Percentiles rank a stretch among this genome's conserved stretches.
phyloP scores from a whole-genome alignment of 257 asterid species.

The Galeopsis tetrahit region DNA sequence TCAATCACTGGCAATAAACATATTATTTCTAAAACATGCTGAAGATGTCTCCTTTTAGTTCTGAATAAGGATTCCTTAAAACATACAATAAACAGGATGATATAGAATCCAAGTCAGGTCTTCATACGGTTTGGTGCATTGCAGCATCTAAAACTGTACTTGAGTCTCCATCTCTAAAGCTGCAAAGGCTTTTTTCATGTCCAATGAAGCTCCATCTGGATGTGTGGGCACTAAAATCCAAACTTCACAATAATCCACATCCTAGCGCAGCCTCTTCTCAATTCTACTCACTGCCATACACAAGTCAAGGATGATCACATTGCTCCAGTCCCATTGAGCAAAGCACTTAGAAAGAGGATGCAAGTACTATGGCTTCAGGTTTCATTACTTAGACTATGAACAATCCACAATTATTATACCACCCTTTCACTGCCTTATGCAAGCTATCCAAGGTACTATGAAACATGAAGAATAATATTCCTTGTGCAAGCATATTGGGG shows the following conservation, averaged over 20 bases:
- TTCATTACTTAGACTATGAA: slow-evolving; percentile 16
- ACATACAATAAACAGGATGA: slow-evolving; percentile 44
- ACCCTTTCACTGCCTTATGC: slow-evolving; percentile 18
- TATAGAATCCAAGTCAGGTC: slow-evolving; percentile 38
- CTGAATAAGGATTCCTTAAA: slow-evolving; percentile 47
- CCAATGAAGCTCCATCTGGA: slow-evolving; percentile 41
- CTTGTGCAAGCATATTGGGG: not conserved
- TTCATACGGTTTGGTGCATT: slow-evolving; percentile 28
- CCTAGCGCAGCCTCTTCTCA: slow-evolving; percentile 53
- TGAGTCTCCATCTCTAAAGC: slow-evolving; percentile 28
- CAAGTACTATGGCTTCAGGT: slow-evolving; percentile 35
- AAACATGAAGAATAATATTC: not conserved
- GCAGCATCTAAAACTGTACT: slow-evolving; percentile 32
- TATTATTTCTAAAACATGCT: slow-evolving; percentile 36
- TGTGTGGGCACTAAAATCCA: slow-evolving; percentile 36
- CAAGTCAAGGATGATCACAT: slow-evolving; percentile 41
- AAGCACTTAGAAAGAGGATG: slow-evolving; percentile 32
- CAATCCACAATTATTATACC: slow-evolving; percentile 25
- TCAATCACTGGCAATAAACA: slow-evolving; percentile 39
- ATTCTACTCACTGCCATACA: slow-evolving; percentile 52
- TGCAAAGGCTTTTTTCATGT: slow-evolving; percentile 31
- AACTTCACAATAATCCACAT: slow-evolving; percentile 41
- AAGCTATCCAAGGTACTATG: slow-evolving; percentile 28
- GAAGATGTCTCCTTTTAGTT: slow-evolving; percentile 40
- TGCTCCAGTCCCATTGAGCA: slow-evolving; percentile 37